Conservation (phyloP, 192 early-diverging fungal genomes). For the Helicostylum pulchrum region DNA sequence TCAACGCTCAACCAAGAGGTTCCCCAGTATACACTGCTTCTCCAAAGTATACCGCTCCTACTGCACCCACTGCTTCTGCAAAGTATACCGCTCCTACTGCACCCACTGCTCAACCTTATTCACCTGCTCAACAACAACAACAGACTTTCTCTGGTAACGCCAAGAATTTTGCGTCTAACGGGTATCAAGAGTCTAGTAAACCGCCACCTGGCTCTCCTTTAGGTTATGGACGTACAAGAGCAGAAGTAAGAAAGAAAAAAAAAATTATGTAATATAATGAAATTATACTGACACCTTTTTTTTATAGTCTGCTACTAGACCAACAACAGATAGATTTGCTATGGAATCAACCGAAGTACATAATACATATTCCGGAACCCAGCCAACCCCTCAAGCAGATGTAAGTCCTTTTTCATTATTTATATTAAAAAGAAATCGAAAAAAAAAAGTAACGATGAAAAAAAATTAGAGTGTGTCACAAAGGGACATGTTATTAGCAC, state of each 20-base stretch:
- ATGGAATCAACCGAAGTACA: too few relatives aligned
- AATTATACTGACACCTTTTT: too few relatives aligned
- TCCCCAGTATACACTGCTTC: background rate
- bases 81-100: background rate
- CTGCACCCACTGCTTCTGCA: background rate
- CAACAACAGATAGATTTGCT: too few relatives aligned
- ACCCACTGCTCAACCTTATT: background rate
- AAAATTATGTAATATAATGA: background rate
- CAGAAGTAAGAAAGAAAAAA: conserved; percentile 2
- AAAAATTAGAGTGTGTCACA: background rate
- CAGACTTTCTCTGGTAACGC: background rate
- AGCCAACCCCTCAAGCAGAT: too few relatives aligned
- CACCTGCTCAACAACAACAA: background rate
- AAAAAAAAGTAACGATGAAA: background rate
- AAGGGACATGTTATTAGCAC: conserved; percentile 56
- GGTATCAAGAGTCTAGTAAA: too few relatives aligned
- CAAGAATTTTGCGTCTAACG: too few relatives aligned
- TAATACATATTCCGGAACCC: too few relatives aligned
- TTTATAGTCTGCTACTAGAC: too few relatives aligned
- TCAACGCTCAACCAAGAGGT: background rate
- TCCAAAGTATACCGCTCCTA: background rate
- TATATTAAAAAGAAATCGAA: background rate
- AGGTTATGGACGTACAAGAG: background rate
- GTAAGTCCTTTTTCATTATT: too few relatives aligned
- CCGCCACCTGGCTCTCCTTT: background rate